Percentiles rank a stretch among this genome's conserved stretches.
Conservation (phyloP, 2,329 filamentous ascomycete species). For the Claviceps humidiphila region DNA sequence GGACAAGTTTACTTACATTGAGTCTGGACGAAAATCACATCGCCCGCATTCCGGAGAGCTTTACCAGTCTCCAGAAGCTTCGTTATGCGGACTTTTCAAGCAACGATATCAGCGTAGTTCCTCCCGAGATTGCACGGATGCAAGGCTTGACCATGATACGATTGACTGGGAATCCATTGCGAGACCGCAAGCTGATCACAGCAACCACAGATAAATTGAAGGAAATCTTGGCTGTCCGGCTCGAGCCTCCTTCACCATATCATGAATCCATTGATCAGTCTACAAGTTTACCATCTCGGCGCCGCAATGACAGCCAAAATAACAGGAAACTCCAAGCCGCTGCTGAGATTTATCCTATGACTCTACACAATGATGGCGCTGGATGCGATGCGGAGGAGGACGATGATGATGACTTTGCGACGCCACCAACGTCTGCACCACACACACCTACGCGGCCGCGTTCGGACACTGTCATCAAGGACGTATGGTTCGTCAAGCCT, state of each 20-base stretch:
- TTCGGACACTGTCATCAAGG: constrained; percentile 32
- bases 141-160: constrained; percentile 60
- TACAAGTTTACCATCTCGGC: constrained; percentile 10
- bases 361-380: constrained; percentile 27
- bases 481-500: constrained; percentile 40
- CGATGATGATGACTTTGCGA: constrained; percentile 39
- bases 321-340: constrained; percentile 6
- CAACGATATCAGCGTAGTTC: constrained; percentile 68
- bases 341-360: neutral
- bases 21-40: constrained; percentile 74
- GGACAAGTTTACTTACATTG: constrained; percentile 60
- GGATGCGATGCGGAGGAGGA: constrained; percentile 41
- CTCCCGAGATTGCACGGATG: constrained; percentile 69
- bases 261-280: constrained; percentile 17
- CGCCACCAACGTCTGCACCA: constrained; percentile 41
- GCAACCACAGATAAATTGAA: constrained; percentile 76
- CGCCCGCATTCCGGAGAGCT: constrained; percentile 59
- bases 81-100: constrained; percentile 70
- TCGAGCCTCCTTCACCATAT: constrained; percentile 42
- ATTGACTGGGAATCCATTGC: constrained; percentile 77
- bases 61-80: constrained; percentile 53
- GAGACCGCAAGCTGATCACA: constrained; percentile 73
- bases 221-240: constrained; percentile 50
- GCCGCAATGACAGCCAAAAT: constrained; percentile 20
- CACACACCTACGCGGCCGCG: constrained; percentile 35